Evolutionary conservation across 2,329 filamentous ascomycete genomes (phyloP), one percentile per base, ranked within the genome.

Genomic region (Fusarium pseudonygamai): DNA sequence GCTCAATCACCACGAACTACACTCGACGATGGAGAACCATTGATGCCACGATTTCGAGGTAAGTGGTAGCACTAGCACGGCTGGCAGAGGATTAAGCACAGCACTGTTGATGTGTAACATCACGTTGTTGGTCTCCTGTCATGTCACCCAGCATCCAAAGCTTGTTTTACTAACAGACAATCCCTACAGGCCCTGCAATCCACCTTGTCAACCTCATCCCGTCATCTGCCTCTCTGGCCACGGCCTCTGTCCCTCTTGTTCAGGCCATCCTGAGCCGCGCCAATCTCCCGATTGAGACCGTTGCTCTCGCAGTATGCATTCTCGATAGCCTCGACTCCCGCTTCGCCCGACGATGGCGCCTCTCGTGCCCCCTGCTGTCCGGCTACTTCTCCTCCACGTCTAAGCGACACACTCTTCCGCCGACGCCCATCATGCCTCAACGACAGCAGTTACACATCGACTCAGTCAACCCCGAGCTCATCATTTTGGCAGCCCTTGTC

Each of bases 181-280:
- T 47, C 26, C 45, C 26, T 22, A 36, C 78, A 92, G 91, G 90
- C 67, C 89, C 91, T 60, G 89, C 91, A 71, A 87, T 90, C 55
- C 90, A 92, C 78, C 86, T 93, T 64, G 88, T 90, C 76, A 91
- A 91, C 80, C 87, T 92, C 79, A 87, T 92, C 63, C 91, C 91
- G 16, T 87, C 89, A 15, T 87, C 88, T 18, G 89, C 90, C 64
- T 92, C 90, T 30, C 84, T 91, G 65, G 86, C 86, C 66, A 83
- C 84, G 3, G 86, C 91, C 7, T 92, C 89, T 2, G 84, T 90
- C 36, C 81, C 87, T 40, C 82, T 89, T 53, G 87, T 92, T 28
- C 90, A 92, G 78, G 84, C 85, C 52, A 87, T 93, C 72, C 85
- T 93, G 64, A 84, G 84, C 64, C 87, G 89, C 71, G 87, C 90